Evolutionary conservation across 495 filamentous ascomycete genomes (phyloP), one percentile per base, ranked within the genome.

Genomic region (Lasiosphaeria hispida): DNA sequence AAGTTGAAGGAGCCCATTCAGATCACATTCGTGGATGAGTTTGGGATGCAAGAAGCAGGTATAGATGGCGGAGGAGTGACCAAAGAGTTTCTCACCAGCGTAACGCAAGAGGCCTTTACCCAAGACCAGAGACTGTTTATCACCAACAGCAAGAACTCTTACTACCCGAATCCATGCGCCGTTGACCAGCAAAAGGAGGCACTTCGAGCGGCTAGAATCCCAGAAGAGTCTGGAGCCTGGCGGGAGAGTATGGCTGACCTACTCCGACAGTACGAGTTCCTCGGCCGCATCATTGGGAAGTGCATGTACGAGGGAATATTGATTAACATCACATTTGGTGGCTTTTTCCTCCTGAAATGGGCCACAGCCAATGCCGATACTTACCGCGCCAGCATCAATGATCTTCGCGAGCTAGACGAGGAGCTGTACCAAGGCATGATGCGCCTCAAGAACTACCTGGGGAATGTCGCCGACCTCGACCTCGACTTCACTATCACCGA

Each of bases 271-370:
- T 97, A 92, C 66, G 93, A 97, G 66, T 99, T 99, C 61, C 76
- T 96, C 0, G 94, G 94, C 10, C 85, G 94, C 7, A 81, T 97
- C 30, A 86, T 99, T 42, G 94, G 94, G 3, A 99, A 99, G 70
- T 99, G 94, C 72, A 79, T 99, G 53, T 99, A 99, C 63, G 94
- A 99, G 74, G 92, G 93, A 1, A 97, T 99, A 48, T 80, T 99
- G 10, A 87, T 97, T 53, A 92, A 99, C 69, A 88, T 97, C 62
- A 80, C 83, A 56, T 99, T 99, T 73, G 94, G 93, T 2, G 86
- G 89, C 2, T 97, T 97, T 73, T 99, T 99, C 77, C 83, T 99
- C 6, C 81, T 96, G 38, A 96, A 96, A 66, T 99, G 94, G 94
- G 83, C 90, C 9, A 77, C 92, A 42, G 87, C 87, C 14, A 66